These are phyloP conservation scores for Pyrenochaeta sp. DNA, from an alignment of 2,329 filamentous ascomycete species.

Conservation along the genomic window DNA sequence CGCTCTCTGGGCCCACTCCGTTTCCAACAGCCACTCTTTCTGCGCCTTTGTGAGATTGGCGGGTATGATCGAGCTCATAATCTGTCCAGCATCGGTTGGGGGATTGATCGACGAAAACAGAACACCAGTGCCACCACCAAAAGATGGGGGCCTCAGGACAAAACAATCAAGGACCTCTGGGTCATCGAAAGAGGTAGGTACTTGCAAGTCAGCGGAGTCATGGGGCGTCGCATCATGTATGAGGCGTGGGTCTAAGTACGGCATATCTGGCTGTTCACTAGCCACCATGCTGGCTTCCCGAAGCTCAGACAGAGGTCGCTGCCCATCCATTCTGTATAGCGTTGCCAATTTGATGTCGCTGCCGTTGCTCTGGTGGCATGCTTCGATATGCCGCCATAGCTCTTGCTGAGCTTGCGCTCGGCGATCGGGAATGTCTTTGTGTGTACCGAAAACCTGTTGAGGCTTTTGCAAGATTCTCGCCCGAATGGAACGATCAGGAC, in stretches of 20 bases:
- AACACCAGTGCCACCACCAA: slow-evolving; percentile 33
- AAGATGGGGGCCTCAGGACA: slow-evolving; percentile 13
- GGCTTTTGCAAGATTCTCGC: slow-evolving; percentile 57
- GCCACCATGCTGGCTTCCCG: slow-evolving; percentile 20
- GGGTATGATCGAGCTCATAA: slow-evolving; percentile 58
- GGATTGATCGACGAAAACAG: slow-evolving; percentile 43
- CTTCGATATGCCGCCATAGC: slow-evolving; percentile 47
- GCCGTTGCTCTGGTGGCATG: slow-evolving; percentile 25
- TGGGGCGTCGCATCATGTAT: slow-evolving; percentile 38
- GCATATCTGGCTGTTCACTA: slow-evolving; percentile 34
- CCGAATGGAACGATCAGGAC: slow-evolving; percentile 65
- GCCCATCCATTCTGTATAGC: slow-evolving; percentile 38
- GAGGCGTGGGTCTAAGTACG: slow-evolving; percentile 40
- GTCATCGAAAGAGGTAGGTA: slow-evolving; percentile 33
- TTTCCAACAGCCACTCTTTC: slow-evolving; percentile 73
- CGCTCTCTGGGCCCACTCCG: slow-evolving; percentile 73
- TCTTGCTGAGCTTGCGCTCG: slow-evolving; percentile 45
- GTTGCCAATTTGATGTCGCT: slow-evolving; percentile 39
- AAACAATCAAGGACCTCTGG: slow-evolving; percentile 30
- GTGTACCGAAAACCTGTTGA: slow-evolving; percentile 57
- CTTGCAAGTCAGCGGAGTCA: slow-evolving; percentile 23
- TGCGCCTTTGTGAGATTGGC: slow-evolving; percentile 68
- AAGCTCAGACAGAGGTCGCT: slow-evolving; percentile 21
- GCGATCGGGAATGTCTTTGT: slow-evolving; percentile 49
- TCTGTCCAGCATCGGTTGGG: slow-evolving; percentile 33